phyloP scores from a whole-genome alignment of 2,329 filamentous ascomycete species.

The Paradendryphiella salina region DNA sequence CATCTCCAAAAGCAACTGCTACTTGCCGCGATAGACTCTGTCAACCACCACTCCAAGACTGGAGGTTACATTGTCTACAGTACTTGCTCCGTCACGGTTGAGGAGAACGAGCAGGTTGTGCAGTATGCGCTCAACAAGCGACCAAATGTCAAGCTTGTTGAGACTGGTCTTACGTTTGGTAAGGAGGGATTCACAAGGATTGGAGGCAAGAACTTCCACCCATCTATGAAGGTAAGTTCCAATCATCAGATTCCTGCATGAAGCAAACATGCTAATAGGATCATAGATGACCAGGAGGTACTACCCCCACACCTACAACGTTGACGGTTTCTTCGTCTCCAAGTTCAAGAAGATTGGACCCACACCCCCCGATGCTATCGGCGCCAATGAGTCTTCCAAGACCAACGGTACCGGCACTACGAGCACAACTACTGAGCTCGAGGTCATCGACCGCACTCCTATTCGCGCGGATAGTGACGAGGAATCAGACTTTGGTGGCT shows the following conservation, averaged over 20 bases:
- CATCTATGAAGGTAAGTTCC: conserved; percentile 69
- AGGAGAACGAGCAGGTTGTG: conserved; percentile 92
- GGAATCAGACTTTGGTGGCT: conserved; percentile 53
- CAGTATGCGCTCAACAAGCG: conserved; percentile 89
- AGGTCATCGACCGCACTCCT: conserved; percentile 69
- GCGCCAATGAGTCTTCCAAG: conserved; percentile 28
- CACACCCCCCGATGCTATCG: conserved; percentile 64
- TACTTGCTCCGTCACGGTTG: conserved; percentile 90
- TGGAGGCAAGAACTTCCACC: conserved; percentile 89
- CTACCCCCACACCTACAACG: conserved; percentile 52
- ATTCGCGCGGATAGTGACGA: conserved; percentile 55
- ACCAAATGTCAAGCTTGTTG: conserved; percentile 90
- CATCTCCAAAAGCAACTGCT: conserved; percentile 95
- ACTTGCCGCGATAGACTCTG: conserved; percentile 89
- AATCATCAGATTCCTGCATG: conserved; percentile 40
- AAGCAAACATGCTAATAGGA: background rate
- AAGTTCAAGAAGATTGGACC: conserved; percentile 94
- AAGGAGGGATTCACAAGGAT: conserved; percentile 90
- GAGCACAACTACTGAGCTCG: conserved; percentile 49
- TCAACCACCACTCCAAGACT: conserved; percentile 87
- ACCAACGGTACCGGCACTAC: conserved; percentile 44
- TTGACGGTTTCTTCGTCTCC: conserved; percentile 97
- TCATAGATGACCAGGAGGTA: conserved; percentile 38
- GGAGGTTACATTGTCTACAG: conserved; percentile 97
- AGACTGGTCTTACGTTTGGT: conserved; percentile 87